Evolutionary conservation across 441 rosid species (phyloP).

Genomic region (Eutrema salsugineum): DNA sequence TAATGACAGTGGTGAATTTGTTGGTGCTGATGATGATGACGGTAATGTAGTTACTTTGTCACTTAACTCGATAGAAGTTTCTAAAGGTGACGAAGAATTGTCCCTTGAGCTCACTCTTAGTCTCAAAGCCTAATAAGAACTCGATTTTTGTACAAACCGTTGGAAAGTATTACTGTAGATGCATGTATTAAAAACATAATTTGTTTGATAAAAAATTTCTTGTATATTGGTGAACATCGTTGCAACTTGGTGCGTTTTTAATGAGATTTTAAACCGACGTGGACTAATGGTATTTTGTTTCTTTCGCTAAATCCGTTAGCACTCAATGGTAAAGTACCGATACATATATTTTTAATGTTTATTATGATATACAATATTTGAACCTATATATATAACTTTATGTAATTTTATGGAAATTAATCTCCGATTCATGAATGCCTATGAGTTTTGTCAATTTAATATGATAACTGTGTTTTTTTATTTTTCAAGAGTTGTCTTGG

Average conservation of each 20-base stretch:
- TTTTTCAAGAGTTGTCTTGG: background rate
- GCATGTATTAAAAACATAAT: background rate
- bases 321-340: background rate
- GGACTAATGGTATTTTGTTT: background rate
- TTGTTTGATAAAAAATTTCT: background rate
- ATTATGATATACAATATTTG: background rate
- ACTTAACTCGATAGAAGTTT: conserved; percentile 13
- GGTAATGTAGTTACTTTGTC: conserved; percentile 19
- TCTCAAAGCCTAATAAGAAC: background rate
- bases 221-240: background rate
- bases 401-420: background rate
- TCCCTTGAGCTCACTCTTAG: conserved; percentile 64
- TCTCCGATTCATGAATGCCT: background rate
- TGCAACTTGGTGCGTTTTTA: background rate
- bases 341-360: background rate
- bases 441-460: background rate
- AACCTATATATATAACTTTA: background rate
- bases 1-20: conserved; percentile 1
- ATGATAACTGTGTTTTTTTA: background rate
- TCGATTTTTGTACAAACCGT: background rate
- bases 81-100: conserved; percentile 34
- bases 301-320: background rate
- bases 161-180: background rate
- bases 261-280: background rate
- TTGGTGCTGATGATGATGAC: background rate